Evolutionary conservation across 192 early-diverging fungal genomes (phyloP).

Genomic region (Spizellomyces sp.): DNA sequence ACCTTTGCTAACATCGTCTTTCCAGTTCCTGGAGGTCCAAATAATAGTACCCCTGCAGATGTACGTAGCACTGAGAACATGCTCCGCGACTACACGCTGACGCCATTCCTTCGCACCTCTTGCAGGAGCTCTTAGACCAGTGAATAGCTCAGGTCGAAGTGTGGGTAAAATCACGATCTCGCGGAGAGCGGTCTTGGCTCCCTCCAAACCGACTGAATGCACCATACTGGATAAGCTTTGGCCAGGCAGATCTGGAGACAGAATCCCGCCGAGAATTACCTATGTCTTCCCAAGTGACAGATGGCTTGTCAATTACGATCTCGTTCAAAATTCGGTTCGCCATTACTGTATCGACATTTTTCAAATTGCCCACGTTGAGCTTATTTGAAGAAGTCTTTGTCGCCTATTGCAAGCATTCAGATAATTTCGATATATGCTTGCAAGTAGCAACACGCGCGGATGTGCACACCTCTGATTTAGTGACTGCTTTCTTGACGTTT

Average conservation of each 20-base stretch:
- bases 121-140: constrained; percentile 55
- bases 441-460: no score
- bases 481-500: not conserved
- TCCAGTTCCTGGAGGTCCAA: constrained; percentile 60
- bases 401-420: no score
- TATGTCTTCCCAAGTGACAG: constrained; percentile 54
- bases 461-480: no score
- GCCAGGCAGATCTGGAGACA: not conserved
- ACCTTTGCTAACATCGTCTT: constrained; percentile 63
- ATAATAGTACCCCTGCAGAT: constrained; percentile 48
- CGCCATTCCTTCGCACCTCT: constrained; percentile 9
- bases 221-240: no score
- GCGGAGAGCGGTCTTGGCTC: constrained; percentile 50
- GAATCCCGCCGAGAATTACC: constrained; percentile 22
- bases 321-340: constrained; percentile 56
- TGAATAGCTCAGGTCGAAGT: constrained; percentile 59
- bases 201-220: constrained; percentile 44
- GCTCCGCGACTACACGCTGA: no score
- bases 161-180: constrained; percentile 62
- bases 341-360: constrained; percentile 40
- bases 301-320: constrained; percentile 47
- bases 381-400: not conserved
- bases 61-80: not conserved
- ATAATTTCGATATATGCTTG: no score
- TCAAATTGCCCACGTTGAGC: not conserved